phyloP scores from a whole-genome alignment of 2,329 filamentous ascomycete species.

The Fusarium sp. region DNA sequence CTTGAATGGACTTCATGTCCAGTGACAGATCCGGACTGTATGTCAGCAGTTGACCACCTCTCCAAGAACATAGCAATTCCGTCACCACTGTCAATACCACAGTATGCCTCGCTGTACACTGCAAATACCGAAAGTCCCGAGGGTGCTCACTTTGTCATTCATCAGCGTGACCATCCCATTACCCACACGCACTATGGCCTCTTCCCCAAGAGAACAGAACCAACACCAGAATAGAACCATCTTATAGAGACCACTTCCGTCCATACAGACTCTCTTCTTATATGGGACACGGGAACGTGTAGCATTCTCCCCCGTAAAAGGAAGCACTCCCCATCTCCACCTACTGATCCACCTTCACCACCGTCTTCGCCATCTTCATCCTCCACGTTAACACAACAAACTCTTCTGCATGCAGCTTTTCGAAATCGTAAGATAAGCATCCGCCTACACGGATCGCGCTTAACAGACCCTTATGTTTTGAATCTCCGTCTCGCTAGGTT shows the following conservation, averaged over 20 bases:
- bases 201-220: background rate
- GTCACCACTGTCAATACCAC: constrained; percentile 52
- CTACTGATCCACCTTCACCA: constrained; percentile 50
- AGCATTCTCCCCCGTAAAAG: constrained; percentile 61
- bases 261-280: constrained; percentile 69
- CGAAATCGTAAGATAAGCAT: constrained; percentile 68
- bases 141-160: constrained; percentile 74
- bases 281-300: constrained; percentile 74
- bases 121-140: constrained; percentile 47
- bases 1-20: constrained; percentile 60
- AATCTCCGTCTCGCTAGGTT: constrained; percentile 65
- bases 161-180: constrained; percentile 80
- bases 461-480: constrained; percentile 67
- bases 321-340: constrained; percentile 52
- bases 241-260: constrained; percentile 69
- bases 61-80: constrained; percentile 45
- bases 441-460: constrained; percentile 65
- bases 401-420: constrained; percentile 66
- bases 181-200: constrained; percentile 74
- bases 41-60: too few relatives aligned
- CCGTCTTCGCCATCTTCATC: constrained; percentile 37
- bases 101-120: constrained; percentile 56
- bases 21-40: too few relatives aligned
- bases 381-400: constrained; percentile 54
- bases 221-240: constrained; percentile 62